Evolutionary conservation across 805 yeast genomes (phyloP), one percentile per base, ranked within the genome.

Genomic region (Metschnikowia baotianmanensis): DNA sequence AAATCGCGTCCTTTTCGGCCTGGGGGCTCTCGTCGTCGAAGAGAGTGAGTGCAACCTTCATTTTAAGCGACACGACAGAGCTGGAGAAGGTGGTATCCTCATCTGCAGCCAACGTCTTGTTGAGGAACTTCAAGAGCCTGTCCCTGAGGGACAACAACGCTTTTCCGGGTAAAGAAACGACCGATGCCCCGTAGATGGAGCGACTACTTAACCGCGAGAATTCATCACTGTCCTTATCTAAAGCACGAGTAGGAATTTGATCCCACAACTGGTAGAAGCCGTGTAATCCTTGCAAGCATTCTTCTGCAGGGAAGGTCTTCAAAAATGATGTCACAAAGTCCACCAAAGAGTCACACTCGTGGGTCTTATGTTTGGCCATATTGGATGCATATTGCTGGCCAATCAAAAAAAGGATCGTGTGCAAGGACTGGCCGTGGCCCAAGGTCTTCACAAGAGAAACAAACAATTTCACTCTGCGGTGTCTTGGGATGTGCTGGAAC

Each of bases 401-500:
- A 55, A 91, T 76, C 52, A 93, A 71, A 53, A 86, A 82, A 47
- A 91, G 60, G 34, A 91, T 76, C 36, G 83, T 71, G 51, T 85
- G 86, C 47, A 90, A 71, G 2, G 95, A 78, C 35, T 71, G 64
- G 7, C 72, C 69, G 33, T 83, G 67, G 17, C 91, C 90, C 46
- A 93, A 67, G 2, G 96, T 85, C 51, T 73, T 73, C 12, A 89
- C 80, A 48, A 93, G 72, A 1, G 95, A 82, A 2, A 86, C 76
- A 54, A 86, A 93, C 39, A 93, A 67, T 56, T 81, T 82, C 29
- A 87, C 95, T 54, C 99, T 78, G 64, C 99, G 85, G 61, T 93
- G 99, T 59, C 96, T 80, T 46, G 99, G 99, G 49, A 93, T 90
- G 58, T 93, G 98, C 40, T 83, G 81, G 65, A 93, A 87, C 1